Conservation (phyloP, 2,329 filamentous ascomycete species). For the Clonostachys rosea region DNA sequence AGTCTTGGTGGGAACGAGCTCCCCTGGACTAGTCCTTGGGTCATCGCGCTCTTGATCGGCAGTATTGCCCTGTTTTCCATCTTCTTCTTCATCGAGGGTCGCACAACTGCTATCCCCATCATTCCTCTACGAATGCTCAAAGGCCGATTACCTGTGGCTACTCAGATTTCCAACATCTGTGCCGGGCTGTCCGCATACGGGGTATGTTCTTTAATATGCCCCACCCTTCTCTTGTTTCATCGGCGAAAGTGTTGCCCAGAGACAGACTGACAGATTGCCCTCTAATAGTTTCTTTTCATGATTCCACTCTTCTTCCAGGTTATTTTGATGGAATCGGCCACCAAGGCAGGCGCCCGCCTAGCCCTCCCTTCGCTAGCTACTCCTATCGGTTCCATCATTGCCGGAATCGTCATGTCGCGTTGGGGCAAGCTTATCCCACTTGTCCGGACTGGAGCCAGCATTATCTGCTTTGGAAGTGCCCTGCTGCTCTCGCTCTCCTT, state of each 20-base stretch:
- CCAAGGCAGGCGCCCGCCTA: slow-evolving; percentile 59
- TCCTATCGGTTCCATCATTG: slow-evolving; percentile 49
- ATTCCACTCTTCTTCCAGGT: slow-evolving; percentile 68
- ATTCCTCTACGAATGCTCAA: slow-evolving; percentile 52
- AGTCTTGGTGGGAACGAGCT: slow-evolving; percentile 52
- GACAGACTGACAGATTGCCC: background rate
- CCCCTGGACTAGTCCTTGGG: slow-evolving; percentile 43
- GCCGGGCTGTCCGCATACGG: slow-evolving; percentile 58
- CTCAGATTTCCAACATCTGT: slow-evolving; percentile 54
- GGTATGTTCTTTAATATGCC: slow-evolving; percentile 28
- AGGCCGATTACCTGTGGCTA: slow-evolving; percentile 48
- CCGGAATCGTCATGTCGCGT: slow-evolving; percentile 55
- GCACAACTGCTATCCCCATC: slow-evolving; percentile 44
- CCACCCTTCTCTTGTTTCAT: too few species aligned
- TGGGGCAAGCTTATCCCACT: slow-evolving; percentile 46
- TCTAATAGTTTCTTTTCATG: slow-evolving; percentile 57
- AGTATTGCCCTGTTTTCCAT: slow-evolving; percentile 34
- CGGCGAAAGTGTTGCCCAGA: background rate
- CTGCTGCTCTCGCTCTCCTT: slow-evolving; percentile 44
- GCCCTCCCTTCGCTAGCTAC: slow-evolving; percentile 58
- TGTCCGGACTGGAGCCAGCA: slow-evolving; percentile 41
- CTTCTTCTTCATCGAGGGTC: slow-evolving; percentile 43
- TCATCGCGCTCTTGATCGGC: slow-evolving; percentile 36
- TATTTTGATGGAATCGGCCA: slow-evolving; percentile 58
- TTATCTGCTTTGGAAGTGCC: slow-evolving; percentile 49